Base-by-base conservation (phyloP, 1,139 yeast species). In the Kurtzmaniella quercitrusa region DNA sequence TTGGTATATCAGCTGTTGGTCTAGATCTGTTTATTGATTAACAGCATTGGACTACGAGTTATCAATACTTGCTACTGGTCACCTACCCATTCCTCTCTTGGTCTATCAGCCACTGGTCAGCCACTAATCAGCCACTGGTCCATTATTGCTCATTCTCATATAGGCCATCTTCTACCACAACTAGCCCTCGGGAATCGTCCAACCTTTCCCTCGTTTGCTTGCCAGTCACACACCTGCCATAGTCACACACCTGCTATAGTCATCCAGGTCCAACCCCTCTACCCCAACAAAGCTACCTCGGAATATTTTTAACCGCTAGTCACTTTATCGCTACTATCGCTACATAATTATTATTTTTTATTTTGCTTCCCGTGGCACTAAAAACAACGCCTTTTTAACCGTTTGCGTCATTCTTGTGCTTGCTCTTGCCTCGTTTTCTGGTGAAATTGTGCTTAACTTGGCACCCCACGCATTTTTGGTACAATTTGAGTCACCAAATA, bases 401-500 rank as follows among this genome's bases (percentile, higher is more conserved):
- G 14, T 31, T 31, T 31, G 36, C 36, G 36, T 31, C 36, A 31
- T 31, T 31, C 36, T 31, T 31, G 18, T 31, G 11, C 36, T 27
- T n/a, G 31, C 31, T 27, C 10, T 27, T 27, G 31, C 31, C 31
- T 27, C 31, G 31, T 27, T 27, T 27, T 27, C 31, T 27, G 31
- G 31, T n/a, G 4, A 27, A 27, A 27, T 27, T 6, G 14, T 10
- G 12, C 31, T 27, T n/a, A 27, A 27, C 31, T 27, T 27, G 31
- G 31, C 10, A 5, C 14, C 31, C 31, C 31, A 27, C 31, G 31
- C 31, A 27, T 6, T 27, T 27, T 10, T n/a, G 10, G 6, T 4
- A 7, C 31, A 27, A 21, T 3, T n/a, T 27, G 31, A 27, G 31
- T 27, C 31, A 27, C 31, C 31, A 27, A 27, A 27, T 27, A 27